phyloP scores from a whole-genome alignment of 257 asterid species.

The Cinchona pubescens region DNA sequence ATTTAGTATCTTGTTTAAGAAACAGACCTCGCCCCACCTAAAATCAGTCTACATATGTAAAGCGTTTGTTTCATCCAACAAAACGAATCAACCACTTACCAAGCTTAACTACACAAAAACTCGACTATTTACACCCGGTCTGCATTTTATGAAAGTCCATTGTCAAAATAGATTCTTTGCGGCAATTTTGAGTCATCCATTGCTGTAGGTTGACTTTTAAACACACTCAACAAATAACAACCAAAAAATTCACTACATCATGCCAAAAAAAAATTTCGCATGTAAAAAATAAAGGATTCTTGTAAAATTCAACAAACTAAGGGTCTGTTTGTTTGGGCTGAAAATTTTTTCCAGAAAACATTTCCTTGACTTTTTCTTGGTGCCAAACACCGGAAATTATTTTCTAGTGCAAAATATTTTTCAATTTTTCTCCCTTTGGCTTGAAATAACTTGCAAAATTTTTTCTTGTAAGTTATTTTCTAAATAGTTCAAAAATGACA shows the following conservation, averaged over 20 bases:
- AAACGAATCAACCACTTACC: too few species aligned
- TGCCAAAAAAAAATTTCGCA: not conserved
- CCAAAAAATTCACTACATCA: not conserved
- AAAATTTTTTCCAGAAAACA: too few species aligned
- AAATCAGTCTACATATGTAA: not conserved
- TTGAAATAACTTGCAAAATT: too few species aligned
- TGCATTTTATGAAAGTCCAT: not conserved
- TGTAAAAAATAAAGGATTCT: not conserved
- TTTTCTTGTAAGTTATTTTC: too few species aligned
- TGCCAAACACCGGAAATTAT: too few species aligned
- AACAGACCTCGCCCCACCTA: too few species aligned
- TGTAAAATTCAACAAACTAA: not conserved
- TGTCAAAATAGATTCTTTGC: not conserved
- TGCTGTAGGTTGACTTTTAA: not conserved
- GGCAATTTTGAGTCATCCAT: not conserved
- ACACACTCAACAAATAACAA: slow-evolving; percentile 4
- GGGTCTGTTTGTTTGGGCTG: too few species aligned
- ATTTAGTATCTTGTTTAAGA: too few species aligned
- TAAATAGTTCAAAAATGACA: too few species aligned
- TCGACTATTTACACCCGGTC: not conserved
- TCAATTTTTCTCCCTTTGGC: too few species aligned
- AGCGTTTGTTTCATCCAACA: not conserved
- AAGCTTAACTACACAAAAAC: not conserved
- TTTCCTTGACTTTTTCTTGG: too few species aligned
- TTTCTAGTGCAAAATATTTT: too few species aligned